Base-by-base conservation (phyloP, 495 filamentous ascomycete genomes). In the Podospora pseudocomata region DNA sequence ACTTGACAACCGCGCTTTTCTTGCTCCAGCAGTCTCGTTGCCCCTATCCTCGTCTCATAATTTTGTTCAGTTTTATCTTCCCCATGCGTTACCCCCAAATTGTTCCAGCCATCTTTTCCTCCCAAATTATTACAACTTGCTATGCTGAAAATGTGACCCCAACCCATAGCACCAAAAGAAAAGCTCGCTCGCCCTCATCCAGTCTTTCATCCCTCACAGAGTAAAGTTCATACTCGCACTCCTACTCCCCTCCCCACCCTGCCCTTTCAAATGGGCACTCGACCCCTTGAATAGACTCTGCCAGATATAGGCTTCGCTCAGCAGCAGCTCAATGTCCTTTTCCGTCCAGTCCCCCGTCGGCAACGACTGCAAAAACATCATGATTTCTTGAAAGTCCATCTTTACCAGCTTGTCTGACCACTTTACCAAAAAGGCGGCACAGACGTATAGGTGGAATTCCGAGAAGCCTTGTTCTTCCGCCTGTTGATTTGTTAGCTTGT, bases 401-500 rank as follows among this genome's bases (percentile, higher is more conserved):
- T 96, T 96, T 34, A 92, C 86, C 55, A 99, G 85, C 74, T 93
- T 91, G 71, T 95, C 91, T 16, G 94, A 94, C 95, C 95, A 99
- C 78, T 98, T 97, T 34, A 98, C 95, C n/a, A 99, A 83, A 75
- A 99, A 98, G 60, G 95, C 95, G 64, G 95, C 95, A 77, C 95
- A 99, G 34, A 99, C 95, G 78, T 99, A 99, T 66, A 99, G 85
- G 75, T 99, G 95, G 78, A 99, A 99, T 69, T 94, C 90, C 0
- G 94, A 97, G 82, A 99, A 99, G 70, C 95, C 96, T 83, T 97
- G 92, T 70, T 97, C 96, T 84, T 99, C 95, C 66, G 95, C 92
- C 94, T 97, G 20, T 61, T 3, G 23, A 59, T 30, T 18, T 34
- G 66, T 69, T 62, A 68, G 64, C 19, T 28, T 30, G 20, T 32